Evolutionary conservation across 2,329 filamentous ascomycete genomes (phyloP), one percentile per base, ranked within the genome.

Genomic region (Colletotrichum tabaci): DNA sequence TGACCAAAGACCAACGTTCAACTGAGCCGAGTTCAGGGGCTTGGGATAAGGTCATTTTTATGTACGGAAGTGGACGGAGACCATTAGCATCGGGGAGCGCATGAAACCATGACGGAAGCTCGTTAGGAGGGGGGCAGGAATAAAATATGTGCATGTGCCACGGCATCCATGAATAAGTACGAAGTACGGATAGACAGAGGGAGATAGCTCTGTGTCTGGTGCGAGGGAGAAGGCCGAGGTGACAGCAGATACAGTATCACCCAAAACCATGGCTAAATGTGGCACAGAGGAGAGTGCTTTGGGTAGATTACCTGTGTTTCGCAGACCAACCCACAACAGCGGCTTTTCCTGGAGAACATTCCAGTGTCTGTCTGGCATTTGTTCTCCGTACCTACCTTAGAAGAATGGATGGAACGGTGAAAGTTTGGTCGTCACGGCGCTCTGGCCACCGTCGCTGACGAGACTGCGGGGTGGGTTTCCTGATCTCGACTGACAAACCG

Each of bases 11-110:
- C 21, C 26, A 47, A 56, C 53, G 47, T 46, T 7, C 26, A 18
- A 44, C 49, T 55, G 26, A 23, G 60, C 52, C 38, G 60, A 65
- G 44, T 35, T 49, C 44, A 35, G n/a, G 60, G 53, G 66, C 23
- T 64, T 53, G 23, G 30, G 38, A 16, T 46, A 23, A 52, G 40
- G 64, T 62, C 58, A 61, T 67, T 44, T 46, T 67, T 58, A 62
- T 50, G 57, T 42, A 67, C 50, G 44, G 40, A 26, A 55, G 56
- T 18, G 16, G 10, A 58, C 35, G 44, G 50, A 49, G 26, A 21
- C 26, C 15, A 13, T 10, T 30, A 47, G 63, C 30, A 52, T 13
- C 26, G 35, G 30, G 30, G 18, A 47, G 42, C 38, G 57, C 47
- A 55, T 49, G 47, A 18, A 42, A 44, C 42, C 40, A 35, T 38